These are phyloP conservation scores for Russula abietina DNA, from an alignment of 768 basidiomycete genomes.

Conservation along the genomic window DNA sequence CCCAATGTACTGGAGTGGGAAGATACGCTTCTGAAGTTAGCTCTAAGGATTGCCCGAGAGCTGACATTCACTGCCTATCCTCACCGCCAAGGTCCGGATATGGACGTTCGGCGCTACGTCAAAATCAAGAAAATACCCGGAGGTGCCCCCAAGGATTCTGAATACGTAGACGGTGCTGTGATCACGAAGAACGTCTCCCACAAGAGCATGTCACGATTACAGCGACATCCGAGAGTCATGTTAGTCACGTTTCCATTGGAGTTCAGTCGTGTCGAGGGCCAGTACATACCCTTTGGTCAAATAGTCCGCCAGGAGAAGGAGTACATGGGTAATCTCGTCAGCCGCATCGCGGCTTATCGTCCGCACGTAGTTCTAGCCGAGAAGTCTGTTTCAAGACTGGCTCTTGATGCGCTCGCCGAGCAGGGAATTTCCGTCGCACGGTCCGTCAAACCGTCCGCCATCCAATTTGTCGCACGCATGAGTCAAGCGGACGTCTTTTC, in stretches of 20 bases:
- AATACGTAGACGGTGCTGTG: conserved; percentile 94
- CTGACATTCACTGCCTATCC: conserved; percentile 67
- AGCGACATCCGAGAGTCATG: conserved; percentile 90
- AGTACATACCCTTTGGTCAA: conserved; percentile 89
- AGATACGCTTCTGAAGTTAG: conserved; percentile 69
- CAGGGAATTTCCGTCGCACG: conserved; percentile 88
- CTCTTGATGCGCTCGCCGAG: conserved; percentile 77
- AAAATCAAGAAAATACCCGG: conserved; percentile 99
- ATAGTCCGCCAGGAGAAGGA: conserved; percentile 90
- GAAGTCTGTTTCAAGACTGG: conserved; percentile 84
- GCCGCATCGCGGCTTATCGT: conserved; percentile 82
- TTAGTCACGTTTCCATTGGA: conserved; percentile 92
- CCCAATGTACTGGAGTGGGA: conserved; percentile 87
- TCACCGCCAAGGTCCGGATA: conserved; percentile 81
- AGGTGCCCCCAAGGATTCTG: conserved; percentile 84
- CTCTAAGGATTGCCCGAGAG: conserved; percentile 80
- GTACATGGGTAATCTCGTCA: conserved; percentile 81
- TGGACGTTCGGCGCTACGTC: conserved; percentile 92
- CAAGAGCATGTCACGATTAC: conserved; percentile 82
- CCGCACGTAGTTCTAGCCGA: conserved; percentile 93
- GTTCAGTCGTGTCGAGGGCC: conserved; percentile 86
- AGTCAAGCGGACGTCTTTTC: conserved; percentile 93
- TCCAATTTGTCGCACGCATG: conserved; percentile 86
- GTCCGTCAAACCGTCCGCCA: conserved; percentile 80
- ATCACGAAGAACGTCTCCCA: conserved; percentile 98